Base-by-base conservation (phyloP, 257 asterid genomes). In the Nicotiana undulata region DNA sequence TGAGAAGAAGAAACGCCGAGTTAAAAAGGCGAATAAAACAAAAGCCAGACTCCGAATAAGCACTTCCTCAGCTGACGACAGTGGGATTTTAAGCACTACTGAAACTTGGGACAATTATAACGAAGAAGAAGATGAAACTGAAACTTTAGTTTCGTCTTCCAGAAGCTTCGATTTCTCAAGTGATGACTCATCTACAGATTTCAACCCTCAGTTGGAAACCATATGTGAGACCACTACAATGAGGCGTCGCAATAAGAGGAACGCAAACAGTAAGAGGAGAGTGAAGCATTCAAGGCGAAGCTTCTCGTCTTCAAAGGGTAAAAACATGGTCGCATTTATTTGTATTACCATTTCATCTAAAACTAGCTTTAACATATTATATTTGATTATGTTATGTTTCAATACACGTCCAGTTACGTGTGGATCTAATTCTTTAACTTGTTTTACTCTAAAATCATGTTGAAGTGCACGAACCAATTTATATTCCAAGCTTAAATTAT, bases 11-110 rank as follows among this genome's bases (percentile, higher is more conserved):
- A 82, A 52, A 86, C 77, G 87, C 18, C 84, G 84, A 18, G 63
- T 67, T 2, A 88, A 85, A 75, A 88, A 87, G 86, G 85, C 82
- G 79, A 84, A 40, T 3, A 40, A 77, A 60, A n/a, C 66, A 40
- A 83, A 85, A 11, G 15, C 59, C 60, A 80, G 84, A 79, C 56
- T 84, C 28, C 89, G 90, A n/a, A 26, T 82, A 17, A 90, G 92
- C 87, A 90, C 91, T 5, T 88, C 92, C 4, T 90, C 95, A 0
- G 91, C 89, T 49, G 92, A 92, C 26, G 92, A 92, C 70, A 86
- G 90, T 72, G 93, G 88, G 58, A 80, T 86, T 81, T 87, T 89
- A 75, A 88, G 92, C 86, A 85, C 86, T 72, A 86, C 85, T 72
- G 86, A 82, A 20, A 75, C 52, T 4, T 67, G 84, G 28, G 82